phyloP scores from a whole-genome alignment of 768 basidiomycete species.

The Sistotremastrum suecicum region DNA sequence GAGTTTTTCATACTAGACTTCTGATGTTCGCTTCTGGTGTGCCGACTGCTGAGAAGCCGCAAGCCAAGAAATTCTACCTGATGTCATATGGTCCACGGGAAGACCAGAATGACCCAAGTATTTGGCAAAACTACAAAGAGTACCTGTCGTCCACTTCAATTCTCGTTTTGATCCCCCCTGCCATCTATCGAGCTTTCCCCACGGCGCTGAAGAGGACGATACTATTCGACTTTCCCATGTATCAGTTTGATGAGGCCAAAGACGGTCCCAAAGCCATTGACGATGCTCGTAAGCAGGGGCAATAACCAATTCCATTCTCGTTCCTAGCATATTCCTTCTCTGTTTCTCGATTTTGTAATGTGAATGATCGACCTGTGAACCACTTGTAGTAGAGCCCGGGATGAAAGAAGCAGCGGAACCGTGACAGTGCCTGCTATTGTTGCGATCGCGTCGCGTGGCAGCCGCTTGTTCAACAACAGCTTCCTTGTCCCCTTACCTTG shows the following conservation, averaged over 20 bases:
- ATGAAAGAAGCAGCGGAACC: background rate
- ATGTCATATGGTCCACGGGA: constrained; percentile 29
- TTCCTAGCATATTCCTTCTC: background rate
- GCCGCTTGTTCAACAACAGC: background rate
- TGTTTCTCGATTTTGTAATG: background rate
- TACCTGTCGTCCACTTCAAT: constrained; percentile 47
- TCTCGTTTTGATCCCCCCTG: constrained; percentile 44
- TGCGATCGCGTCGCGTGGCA: background rate
- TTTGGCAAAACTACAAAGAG: constrained; percentile 39
- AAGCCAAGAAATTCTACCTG: constrained; percentile 43
- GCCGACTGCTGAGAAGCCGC: constrained; percentile 57
- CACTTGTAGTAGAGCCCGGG: background rate
- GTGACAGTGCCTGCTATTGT: background rate
- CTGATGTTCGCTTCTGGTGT: constrained; percentile 56
- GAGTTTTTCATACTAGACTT: constrained; percentile 21
- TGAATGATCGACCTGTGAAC: constrained; percentile 5
- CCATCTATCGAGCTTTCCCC: constrained; percentile 39
- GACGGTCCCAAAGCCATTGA: constrained; percentile 32
- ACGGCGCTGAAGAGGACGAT: constrained; percentile 36
- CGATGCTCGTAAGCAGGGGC: constrained; percentile 13
- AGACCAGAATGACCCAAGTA: constrained; percentile 16
- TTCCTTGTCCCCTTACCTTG: background rate
- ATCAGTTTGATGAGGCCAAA: constrained; percentile 36
- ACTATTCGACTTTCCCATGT: constrained; percentile 50
- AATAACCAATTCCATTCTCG: background rate